A percentile compares a stretch with the other conserved stretches of the same genome.
phyloP scores from a whole-genome alignment of 2,329 filamentous ascomycete genomes.

The Metarhizium anisopliae region DNA sequence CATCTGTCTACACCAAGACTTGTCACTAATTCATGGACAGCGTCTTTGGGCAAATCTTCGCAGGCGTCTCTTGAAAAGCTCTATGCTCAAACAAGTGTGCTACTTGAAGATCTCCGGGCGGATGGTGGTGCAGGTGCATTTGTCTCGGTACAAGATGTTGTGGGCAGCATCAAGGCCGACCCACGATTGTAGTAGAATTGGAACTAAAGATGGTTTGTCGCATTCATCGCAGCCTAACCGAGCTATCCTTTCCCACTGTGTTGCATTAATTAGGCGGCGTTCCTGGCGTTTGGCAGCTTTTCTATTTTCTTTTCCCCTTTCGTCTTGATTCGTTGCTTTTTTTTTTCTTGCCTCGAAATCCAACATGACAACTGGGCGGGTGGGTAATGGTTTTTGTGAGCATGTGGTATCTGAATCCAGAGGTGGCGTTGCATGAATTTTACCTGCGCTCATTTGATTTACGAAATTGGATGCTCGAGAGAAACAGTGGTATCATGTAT shows the following conservation, averaged over 20 bases:
- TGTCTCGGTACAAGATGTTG: constrained; percentile 50
- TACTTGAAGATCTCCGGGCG: constrained; percentile 74
- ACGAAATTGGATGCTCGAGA: neutral
- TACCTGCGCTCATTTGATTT: neutral
- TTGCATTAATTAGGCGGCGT: constrained; percentile 2
- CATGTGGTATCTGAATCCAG: neutral
- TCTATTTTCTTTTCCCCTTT: neutral
- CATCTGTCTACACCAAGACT: neutral
- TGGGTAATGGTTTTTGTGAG: neutral
- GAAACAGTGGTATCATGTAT: neutral
- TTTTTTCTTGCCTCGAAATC: neutral
- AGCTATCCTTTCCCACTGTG: neutral
- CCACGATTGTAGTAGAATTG: neutral
- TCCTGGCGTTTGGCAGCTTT: constrained; percentile 2
- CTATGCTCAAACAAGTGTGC: constrained; percentile 75
- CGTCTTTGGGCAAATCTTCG: constrained; percentile 82
- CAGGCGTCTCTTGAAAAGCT: constrained; percentile 77
- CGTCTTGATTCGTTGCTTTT: neutral
- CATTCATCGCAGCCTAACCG: neutral
- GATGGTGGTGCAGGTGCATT: constrained; percentile 77
- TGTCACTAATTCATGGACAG: constrained; percentile 35
- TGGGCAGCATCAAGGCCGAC: constrained; percentile 33
- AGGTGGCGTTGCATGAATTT: neutral
- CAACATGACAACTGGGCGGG: neutral
- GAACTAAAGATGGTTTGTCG: neutral